Percentiles rank a stretch among this genome's conserved stretches.
Evolutionary conservation across 768 basidiomycete species (phyloP).

Genomic region (Psilocybe cyanescens): DNA sequence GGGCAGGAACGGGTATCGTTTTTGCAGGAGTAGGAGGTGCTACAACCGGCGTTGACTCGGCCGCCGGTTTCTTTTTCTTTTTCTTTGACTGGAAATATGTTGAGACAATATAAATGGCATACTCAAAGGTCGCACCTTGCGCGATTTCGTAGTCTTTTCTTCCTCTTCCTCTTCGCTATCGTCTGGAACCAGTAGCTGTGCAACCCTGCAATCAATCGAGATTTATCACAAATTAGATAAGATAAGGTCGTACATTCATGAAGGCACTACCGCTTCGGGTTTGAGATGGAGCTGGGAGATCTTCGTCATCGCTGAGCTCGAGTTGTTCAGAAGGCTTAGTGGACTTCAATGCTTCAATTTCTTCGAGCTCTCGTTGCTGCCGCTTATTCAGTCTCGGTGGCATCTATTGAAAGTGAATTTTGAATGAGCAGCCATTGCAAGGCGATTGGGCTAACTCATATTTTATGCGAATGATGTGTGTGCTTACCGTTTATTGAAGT

Average conservation of each 20-base stretch:
- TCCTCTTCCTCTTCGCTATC: conserved; percentile 31
- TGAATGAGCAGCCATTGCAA: background rate
- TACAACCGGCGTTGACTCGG: conserved; percentile 5
- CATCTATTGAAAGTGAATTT: conserved; percentile 42
- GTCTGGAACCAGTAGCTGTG: conserved; percentile 43
- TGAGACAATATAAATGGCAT: background rate
- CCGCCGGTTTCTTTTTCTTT: conserved; percentile 42
- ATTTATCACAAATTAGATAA: conserved; percentile 7
- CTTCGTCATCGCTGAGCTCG: conserved; percentile 44
- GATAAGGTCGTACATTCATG: conserved; percentile 41
- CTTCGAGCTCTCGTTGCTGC: conserved; percentile 85
- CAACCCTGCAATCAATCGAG: conserved; percentile 3
- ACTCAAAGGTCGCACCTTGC: conserved; percentile 33
- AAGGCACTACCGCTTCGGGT: conserved; percentile 37
- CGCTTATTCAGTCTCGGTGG: conserved; percentile 80
- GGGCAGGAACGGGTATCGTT: conserved; percentile 17
- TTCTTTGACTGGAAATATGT: conserved; percentile 36
- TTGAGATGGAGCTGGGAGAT: conserved; percentile 16
- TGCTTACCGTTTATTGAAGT: no score
- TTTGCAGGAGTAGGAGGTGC: conserved; percentile 2
- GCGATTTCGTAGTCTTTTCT: conserved; percentile 33
- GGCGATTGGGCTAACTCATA: no score
- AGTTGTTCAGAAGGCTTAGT: conserved; percentile 31
- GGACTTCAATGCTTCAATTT: conserved; percentile 58
- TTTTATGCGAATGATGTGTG: no score